phyloP scores from a whole-genome alignment of 1,284 basidiomycete species.

The Trichosporon sp. region DNA sequence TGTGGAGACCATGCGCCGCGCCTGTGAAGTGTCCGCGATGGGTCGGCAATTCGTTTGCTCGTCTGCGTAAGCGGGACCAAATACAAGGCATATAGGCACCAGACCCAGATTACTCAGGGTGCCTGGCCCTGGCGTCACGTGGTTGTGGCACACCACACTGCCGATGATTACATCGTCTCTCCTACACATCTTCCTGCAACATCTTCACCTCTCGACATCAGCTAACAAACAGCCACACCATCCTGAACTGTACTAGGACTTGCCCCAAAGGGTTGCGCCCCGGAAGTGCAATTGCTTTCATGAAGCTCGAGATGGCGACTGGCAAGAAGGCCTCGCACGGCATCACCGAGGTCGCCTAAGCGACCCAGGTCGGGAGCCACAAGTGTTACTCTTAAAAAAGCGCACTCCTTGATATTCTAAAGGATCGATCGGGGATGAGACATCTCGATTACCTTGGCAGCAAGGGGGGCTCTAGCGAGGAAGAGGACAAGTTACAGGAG shows the following conservation, averaged over 20 bases:
- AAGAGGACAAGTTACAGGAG: background rate
- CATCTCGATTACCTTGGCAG: background rate
- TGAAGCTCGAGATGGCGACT: constrained; percentile 79
- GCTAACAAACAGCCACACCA: constrained; percentile 62
- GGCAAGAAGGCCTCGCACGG: constrained; percentile 43
- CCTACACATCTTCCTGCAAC: too few relatives aligned
- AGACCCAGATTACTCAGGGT: too few relatives aligned
- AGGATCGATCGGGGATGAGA: background rate
- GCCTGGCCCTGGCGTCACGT: too few relatives aligned
- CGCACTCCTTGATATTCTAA: background rate
- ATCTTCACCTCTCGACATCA: background rate
- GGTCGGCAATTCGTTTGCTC: too few relatives aligned
- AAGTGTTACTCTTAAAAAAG: background rate
- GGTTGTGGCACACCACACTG: too few relatives aligned
- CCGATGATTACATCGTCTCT: too few relatives aligned
- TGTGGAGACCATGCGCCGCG: too few relatives aligned
- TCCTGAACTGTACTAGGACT: constrained; percentile 87
- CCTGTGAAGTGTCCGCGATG: too few relatives aligned
- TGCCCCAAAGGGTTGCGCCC: constrained; percentile 84
- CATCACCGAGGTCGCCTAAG: constrained; percentile 5
- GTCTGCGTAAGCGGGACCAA: too few relatives aligned
- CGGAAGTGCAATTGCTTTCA: constrained; percentile 70
- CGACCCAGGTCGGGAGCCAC: background rate
- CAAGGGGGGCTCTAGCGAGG: background rate
- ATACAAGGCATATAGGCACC: too few relatives aligned